Conservation (phyloP, 768 basidiomycete genomes). For the Kwoniella sp. region DNA sequence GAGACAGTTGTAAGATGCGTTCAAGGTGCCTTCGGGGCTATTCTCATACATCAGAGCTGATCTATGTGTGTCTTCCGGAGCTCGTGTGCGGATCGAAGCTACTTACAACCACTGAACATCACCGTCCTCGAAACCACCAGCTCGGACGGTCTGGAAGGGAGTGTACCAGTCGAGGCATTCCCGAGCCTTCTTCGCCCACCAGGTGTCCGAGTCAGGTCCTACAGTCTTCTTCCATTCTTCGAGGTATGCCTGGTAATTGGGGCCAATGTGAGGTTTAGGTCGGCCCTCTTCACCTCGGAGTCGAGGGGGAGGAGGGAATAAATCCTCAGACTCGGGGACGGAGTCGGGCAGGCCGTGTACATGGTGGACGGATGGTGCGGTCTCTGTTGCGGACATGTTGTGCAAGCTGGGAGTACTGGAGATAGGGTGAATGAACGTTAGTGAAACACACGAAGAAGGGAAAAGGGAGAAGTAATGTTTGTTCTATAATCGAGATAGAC, state of each 20-base stretch:
- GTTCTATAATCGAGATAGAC: too few relatives aligned
- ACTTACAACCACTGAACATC: slow-evolving; percentile 84
- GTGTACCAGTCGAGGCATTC: slow-evolving; percentile 83
- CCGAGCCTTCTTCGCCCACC: slow-evolving; percentile 80
- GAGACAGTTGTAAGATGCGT: slow-evolving; percentile 95
- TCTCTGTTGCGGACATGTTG: slow-evolving; percentile 15
- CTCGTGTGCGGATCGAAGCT: too few relatives aligned
- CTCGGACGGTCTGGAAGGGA: slow-evolving; percentile 81
- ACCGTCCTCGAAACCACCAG: slow-evolving; percentile 79
- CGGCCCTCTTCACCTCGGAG: slow-evolving; percentile 62
- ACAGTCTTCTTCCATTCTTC: slow-evolving; percentile 69
- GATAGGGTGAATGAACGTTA: background rate
- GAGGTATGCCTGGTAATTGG: slow-evolving; percentile 73
- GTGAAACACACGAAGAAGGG: background rate
- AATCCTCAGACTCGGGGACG: slow-evolving; percentile 33
- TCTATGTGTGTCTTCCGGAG: background rate
- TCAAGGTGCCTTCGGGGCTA: slow-evolving; percentile 82
- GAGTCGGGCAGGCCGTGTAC: slow-evolving; percentile 44
- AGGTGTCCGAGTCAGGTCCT: slow-evolving; percentile 74
- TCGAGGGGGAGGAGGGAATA: slow-evolving; percentile 77
- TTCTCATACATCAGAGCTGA: background rate
- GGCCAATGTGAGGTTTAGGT: slow-evolving; percentile 76
- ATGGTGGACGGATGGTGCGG: slow-evolving; percentile 20
- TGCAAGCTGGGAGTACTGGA: background rate
- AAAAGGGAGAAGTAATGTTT: background rate